Percentiles rank a stretch among this genome's conserved stretches.
These are phyloP conservation scores for Erucastrum elatum DNA, from an alignment of 345 rosid species.

Conservation along the genomic window DNA sequence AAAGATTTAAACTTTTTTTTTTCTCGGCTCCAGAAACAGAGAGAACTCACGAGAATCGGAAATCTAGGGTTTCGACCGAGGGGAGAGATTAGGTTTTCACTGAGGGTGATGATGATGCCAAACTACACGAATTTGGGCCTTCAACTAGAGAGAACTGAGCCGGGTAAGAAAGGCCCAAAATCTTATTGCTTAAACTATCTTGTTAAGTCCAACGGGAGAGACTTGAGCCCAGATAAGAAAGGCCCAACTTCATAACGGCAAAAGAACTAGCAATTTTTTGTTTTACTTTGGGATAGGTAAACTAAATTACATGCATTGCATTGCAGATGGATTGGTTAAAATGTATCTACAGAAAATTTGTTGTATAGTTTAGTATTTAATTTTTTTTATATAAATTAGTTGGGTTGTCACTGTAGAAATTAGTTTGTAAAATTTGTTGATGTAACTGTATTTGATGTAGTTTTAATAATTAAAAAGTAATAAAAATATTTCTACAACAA, in stretches of 20 bases:
- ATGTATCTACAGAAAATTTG: neutral
- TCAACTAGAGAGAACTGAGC: neutral
- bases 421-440: neutral
- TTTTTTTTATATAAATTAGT: neutral
- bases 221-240: neutral
- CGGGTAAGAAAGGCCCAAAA: neutral
- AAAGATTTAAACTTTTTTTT: constrained; percentile 17
- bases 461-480: neutral
- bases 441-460: neutral
- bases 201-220: no score
- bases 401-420: neutral
- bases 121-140: constrained; percentile 26
- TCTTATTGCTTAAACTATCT: no score
- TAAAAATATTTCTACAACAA: neutral
- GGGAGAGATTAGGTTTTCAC: constrained; percentile 2
- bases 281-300: neutral
- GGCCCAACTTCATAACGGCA: neutral
- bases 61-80: neutral
- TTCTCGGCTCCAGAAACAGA: neutral
- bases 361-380: neutral
- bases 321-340: neutral
- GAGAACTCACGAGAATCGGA: constrained; percentile 3
- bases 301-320: neutral
- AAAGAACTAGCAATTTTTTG: neutral
- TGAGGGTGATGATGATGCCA: constrained; percentile 32